phyloP scores from a whole-genome alignment of 2,329 filamentous ascomycete genomes.

The Ciborinia camelliae region DNA sequence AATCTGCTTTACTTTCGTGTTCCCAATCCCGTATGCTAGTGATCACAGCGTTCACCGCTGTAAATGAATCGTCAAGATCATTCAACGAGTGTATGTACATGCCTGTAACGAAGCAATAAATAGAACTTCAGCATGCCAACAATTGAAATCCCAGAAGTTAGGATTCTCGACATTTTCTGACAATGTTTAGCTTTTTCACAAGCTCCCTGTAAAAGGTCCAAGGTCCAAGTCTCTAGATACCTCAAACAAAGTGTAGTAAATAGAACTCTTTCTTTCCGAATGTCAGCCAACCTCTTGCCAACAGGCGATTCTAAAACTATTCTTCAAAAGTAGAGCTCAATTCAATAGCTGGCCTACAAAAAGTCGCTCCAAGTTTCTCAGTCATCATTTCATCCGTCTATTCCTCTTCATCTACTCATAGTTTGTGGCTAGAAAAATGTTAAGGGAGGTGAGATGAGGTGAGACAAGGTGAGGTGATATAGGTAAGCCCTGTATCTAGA shows the following conservation, averaged over 20 bases:
- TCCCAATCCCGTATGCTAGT: background rate
- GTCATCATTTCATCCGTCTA: no score
- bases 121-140: background rate
- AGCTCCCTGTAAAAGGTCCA: background rate
- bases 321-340: no score
- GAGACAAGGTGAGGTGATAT: no score
- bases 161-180: background rate
- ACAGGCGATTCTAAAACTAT: background rate
- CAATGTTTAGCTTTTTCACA: background rate
- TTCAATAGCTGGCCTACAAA: background rate
- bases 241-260: background rate
- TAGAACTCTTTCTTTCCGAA: background rate
- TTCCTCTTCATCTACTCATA: background rate
- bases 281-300: background rate
- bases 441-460: background rate
- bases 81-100: background rate
- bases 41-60: background rate
- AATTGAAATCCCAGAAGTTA: background rate
- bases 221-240: background rate
- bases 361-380: background rate
- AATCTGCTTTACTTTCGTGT: background rate
- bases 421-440: background rate
- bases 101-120: background rate
- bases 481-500: no score
- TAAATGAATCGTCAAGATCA: background rate